phyloP scores from a whole-genome alignment of 2,329 filamentous ascomycete species.

The Pseudocercospora macadamiae region DNA sequence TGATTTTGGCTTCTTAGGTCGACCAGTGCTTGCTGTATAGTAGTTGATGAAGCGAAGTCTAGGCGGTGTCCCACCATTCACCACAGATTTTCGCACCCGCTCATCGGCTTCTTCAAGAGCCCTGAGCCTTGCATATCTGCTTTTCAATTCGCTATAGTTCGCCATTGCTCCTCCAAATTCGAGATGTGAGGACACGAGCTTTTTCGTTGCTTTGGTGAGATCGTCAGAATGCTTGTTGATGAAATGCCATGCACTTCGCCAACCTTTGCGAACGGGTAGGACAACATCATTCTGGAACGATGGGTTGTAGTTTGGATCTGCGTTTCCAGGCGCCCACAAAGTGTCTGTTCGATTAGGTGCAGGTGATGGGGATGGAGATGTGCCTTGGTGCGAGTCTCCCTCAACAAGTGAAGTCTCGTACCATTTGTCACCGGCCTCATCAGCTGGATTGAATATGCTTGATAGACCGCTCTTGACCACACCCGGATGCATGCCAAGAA shows the following conservation, averaged over 20 bases:
- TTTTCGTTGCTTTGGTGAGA: conserved; percentile 68
- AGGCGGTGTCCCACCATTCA: conserved; percentile 38
- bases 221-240: conserved; percentile 79
- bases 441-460: conserved; percentile 68
- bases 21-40: conserved; percentile 82
- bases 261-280: conserved; percentile 69
- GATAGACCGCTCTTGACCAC: conserved; percentile 80
- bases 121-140: conserved; percentile 70
- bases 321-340: conserved; percentile 29
- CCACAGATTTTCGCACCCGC: conserved; percentile 39
- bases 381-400: background rate
- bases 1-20: conserved; percentile 58
- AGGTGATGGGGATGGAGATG: conserved; percentile 3
- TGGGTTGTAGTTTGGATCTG: conserved; percentile 72
- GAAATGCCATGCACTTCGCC: conserved; percentile 72
- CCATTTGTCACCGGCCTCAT: conserved; percentile 37
- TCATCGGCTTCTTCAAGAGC: conserved; percentile 73
- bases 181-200: conserved; percentile 76
- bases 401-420: background rate
- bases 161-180: conserved; percentile 82
- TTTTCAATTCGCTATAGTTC: conserved; percentile 71
- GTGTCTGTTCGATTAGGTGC: conserved; percentile 26
- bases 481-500: conserved; percentile 85
- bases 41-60: conserved; percentile 84
- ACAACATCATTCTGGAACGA: conserved; percentile 74